These are phyloP conservation scores for Alnus rubra DNA, from an alignment of 306 rosid genomes.

Conservation along the genomic window DNA sequence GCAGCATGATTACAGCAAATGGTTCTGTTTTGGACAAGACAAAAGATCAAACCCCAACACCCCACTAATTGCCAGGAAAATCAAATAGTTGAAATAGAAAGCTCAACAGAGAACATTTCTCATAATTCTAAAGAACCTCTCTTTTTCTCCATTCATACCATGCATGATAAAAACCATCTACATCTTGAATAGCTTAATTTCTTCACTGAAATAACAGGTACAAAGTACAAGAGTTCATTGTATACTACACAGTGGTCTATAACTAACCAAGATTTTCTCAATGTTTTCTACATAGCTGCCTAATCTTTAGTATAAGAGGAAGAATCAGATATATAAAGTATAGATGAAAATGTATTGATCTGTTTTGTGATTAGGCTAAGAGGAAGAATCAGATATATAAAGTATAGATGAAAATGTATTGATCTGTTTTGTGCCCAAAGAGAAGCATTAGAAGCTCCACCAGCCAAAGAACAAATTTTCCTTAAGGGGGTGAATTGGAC, in stretches of 20 bases:
- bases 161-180: slow-evolving; percentile 2
- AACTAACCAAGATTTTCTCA: background rate
- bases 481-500: slow-evolving; percentile 30
- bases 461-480: slow-evolving; percentile 14
- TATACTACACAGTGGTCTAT: slow-evolving; percentile 8
- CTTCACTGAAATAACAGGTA: slow-evolving; percentile 2
- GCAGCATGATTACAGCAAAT: background rate
- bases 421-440: slow-evolving; percentile 4
- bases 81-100: background rate
- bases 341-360: background rate
- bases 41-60: slow-evolving; percentile 2
- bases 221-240: background rate
- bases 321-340: background rate
- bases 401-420: background rate
- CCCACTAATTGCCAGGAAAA: background rate
- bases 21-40: background rate
- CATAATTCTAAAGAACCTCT: background rate
- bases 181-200: slow-evolving; percentile 9
- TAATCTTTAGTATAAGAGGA: background rate
- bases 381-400: background rate
- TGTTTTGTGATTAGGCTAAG: background rate
- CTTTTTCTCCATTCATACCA: background rate
- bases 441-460: slow-evolving; percentile 16
- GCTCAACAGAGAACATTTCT: background rate
- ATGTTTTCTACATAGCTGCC: background rate